phyloP scores from a whole-genome alignment of 345 rosid species.

The Heritiera littoralis region DNA sequence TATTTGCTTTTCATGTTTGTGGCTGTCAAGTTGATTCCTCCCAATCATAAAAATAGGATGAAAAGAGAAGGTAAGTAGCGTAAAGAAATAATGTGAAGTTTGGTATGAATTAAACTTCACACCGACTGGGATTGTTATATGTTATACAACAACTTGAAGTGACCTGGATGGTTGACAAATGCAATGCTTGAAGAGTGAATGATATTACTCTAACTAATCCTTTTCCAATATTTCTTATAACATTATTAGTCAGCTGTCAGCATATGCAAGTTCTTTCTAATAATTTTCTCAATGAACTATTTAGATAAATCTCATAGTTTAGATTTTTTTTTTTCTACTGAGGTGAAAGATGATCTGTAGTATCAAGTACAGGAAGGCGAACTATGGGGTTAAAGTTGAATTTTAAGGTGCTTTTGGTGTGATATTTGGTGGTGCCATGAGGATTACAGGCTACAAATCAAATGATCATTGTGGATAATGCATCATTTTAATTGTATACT shows the following conservation, averaged over 20 bases:
- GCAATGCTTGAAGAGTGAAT: not conserved
- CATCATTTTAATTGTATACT: not conserved
- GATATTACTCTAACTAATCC: not conserved
- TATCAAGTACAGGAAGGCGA: not conserved
- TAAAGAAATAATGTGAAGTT: not conserved
- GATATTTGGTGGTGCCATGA: not conserved
- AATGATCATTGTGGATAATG: constrained; percentile 3
- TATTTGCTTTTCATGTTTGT: not conserved
- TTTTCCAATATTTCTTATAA: not conserved
- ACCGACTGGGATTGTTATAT: not conserved
- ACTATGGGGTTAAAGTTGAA: not conserved
- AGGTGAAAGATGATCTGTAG: not conserved
- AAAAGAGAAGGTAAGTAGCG: not conserved
- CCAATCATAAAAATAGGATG: not conserved
- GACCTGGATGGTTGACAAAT: not conserved
- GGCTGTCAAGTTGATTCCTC: not conserved
- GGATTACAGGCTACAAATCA: not conserved
- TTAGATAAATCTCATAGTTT: not conserved
- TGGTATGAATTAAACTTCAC: not conserved
- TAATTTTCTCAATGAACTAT: not conserved
- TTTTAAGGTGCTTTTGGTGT: not conserved
- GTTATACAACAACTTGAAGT: not conserved
- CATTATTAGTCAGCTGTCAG: not conserved
- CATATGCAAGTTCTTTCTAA: not conserved
- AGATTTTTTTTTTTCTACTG: not conserved